These are phyloP conservation scores for Umbelopsis sp. DNA, from an alignment of 192 early-diverging fungal species.

Conservation along the genomic window DNA sequence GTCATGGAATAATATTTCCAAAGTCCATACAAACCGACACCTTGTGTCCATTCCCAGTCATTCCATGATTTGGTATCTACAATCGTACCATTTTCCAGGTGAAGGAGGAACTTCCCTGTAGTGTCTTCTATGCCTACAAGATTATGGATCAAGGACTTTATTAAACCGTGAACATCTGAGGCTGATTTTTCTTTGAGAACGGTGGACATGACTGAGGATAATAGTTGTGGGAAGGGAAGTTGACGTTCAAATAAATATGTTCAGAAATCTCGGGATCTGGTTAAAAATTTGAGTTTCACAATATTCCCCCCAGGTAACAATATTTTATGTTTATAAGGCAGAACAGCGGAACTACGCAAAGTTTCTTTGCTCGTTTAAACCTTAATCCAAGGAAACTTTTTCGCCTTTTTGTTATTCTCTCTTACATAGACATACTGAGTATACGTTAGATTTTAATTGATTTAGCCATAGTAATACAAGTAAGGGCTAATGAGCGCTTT, in stretches of 20 bases:
- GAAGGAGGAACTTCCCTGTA: slow-evolving; percentile 16
- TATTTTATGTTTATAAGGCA: not conserved
- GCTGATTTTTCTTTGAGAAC: not conserved
- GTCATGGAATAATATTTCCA: slow-evolving; percentile 24
- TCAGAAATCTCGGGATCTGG: not conserved
- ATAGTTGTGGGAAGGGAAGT: not conserved
- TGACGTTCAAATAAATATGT: not conserved
- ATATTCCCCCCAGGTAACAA: not conserved
- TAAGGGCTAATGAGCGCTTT: too few relatives aligned
- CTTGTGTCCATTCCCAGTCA: slow-evolving; percentile 31
- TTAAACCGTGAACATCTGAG: not conserved
- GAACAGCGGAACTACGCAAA: not conserved
- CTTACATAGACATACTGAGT: not conserved
- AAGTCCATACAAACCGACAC: slow-evolving; percentile 24
- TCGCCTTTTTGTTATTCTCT: not conserved
- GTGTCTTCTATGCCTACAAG: slow-evolving; percentile 18
- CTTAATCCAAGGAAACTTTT: not conserved
- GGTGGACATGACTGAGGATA: not conserved
- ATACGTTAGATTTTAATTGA: too few relatives aligned
- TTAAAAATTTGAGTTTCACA: slow-evolving; percentile 13
- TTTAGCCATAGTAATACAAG: too few relatives aligned
- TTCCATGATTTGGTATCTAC: slow-evolving; percentile 26
- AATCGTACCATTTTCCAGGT: slow-evolving; percentile 16
- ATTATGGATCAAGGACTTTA: slow-evolving; percentile 19
- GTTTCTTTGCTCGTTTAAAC: not conserved